A percentile compares a stretch with the other conserved stretches of the same genome.
Evolutionary conservation across 1,284 basidiomycete genomes (phyloP).

Genomic region (Neonothopanus nambi): DNA sequence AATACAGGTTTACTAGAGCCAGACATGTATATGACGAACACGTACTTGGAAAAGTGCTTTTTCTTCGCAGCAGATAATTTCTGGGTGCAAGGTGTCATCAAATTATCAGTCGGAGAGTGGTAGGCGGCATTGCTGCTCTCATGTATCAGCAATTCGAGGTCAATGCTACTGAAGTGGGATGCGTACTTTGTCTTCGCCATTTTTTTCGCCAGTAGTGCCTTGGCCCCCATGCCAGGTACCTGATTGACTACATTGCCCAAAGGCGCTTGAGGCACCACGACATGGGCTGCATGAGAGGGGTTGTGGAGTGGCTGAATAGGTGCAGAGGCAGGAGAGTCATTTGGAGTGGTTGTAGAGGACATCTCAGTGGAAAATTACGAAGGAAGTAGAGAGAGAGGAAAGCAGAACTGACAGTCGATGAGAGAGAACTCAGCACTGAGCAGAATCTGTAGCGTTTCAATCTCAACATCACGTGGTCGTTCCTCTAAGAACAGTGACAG

Average conservation of each 20-base stretch:
- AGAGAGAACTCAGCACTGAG: too few species aligned
- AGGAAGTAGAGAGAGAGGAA: not conserved
- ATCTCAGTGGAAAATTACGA: constrained; percentile 34
- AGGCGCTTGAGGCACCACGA: constrained; percentile 78
- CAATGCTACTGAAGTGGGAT: not conserved
- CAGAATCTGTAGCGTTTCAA: too few species aligned
- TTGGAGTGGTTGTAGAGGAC: constrained; percentile 61
- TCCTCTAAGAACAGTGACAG: too few species aligned
- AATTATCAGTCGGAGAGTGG: constrained; percentile 89
- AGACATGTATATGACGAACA: constrained; percentile 12
- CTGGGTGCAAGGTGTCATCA: constrained; percentile 89
- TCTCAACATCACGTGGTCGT: not conserved
- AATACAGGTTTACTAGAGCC: not conserved
- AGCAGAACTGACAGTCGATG: not conserved
- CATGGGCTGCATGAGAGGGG: constrained; percentile 75
- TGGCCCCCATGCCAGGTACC: constrained; percentile 78
- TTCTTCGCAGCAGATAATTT: constrained; percentile 88
- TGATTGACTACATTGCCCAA: constrained; percentile 65
- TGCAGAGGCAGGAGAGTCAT: constrained; percentile 59
- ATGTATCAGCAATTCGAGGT: not conserved
- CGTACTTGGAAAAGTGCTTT: constrained; percentile 88
- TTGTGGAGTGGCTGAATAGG: constrained; percentile 83
- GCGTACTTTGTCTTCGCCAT: constrained; percentile 82
- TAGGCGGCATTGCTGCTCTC: constrained; percentile 72
- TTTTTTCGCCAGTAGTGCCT: constrained; percentile 86